These are phyloP conservation scores for Malus hybrid DNA, from an alignment of 331 rosid genomes.

Conservation along the genomic window DNA sequence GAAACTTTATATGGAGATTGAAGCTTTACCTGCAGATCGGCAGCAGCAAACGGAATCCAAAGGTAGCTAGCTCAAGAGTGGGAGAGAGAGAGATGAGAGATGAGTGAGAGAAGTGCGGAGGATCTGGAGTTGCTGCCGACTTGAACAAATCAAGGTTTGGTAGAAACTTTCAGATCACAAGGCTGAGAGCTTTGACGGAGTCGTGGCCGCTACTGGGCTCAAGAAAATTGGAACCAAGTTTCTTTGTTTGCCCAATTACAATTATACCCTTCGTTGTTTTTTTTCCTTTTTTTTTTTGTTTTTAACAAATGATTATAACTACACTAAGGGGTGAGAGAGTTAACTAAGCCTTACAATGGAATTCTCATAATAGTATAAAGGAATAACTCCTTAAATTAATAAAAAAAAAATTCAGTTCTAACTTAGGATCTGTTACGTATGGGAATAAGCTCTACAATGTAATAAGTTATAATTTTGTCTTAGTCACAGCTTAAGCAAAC, in stretches of 20 bases:
- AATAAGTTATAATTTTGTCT: too few species aligned
- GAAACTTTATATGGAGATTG: background rate
- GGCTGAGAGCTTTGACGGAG: background rate
- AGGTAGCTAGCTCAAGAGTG: background rate
- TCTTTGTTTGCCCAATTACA: background rate
- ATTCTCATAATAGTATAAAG: too few species aligned
- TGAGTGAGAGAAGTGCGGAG: background rate
- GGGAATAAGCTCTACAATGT: too few species aligned
- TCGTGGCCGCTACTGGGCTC: too few species aligned
- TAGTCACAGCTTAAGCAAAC: too few species aligned
- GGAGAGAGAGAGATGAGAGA: too few species aligned
- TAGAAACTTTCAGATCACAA: background rate
- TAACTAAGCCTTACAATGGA: fast-evolving
- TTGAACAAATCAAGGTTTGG: background rate
- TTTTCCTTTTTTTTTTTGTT: too few species aligned
- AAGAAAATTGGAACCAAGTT: too few species aligned
- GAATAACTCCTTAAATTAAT: too few species aligned
- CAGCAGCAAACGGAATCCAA: background rate
- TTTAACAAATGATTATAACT: too few species aligned
- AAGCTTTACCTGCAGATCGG: background rate
- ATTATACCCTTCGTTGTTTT: background rate
- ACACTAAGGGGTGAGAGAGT: fast-evolving
- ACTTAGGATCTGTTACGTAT: too few species aligned
- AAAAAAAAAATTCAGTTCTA: too few species aligned
- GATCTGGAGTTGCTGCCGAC: background rate